Percentiles rank a stretch among this genome's conserved stretches.
phyloP scores from a whole-genome alignment of 2,329 filamentous ascomycete genomes.

The Pseudocercospora macadamiae region DNA sequence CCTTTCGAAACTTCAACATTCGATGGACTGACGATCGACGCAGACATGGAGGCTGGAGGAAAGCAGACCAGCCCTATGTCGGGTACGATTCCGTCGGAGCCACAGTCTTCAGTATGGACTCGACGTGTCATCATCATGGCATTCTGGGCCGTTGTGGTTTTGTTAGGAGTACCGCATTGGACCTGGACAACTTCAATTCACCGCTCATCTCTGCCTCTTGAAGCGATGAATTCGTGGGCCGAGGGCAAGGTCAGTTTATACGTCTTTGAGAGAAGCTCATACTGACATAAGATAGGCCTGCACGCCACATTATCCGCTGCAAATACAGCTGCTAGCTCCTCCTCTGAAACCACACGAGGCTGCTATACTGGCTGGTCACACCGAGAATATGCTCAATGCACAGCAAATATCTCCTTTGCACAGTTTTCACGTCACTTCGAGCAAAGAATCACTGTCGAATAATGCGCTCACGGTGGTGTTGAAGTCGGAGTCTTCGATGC shows the following conservation, averaged over 20 bases:
- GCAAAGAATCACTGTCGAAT: constrained; percentile 37
- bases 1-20: constrained; percentile 8
- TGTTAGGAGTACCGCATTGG: constrained; percentile 90
- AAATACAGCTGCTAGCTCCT: constrained; percentile 75
- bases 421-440: constrained; percentile 66
- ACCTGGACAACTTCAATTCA: constrained; percentile 93
- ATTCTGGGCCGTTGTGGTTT: constrained; percentile 86
- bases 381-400: constrained; percentile 83
- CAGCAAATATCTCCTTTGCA: constrained; percentile 84
- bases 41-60: constrained; percentile 10
- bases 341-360: constrained; percentile 68
- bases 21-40: neutral
- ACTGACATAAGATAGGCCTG: constrained; percentile 65
- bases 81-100: constrained; percentile 33
- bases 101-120: constrained; percentile 74
- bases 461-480: constrained; percentile 71
- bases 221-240: constrained; percentile 88
- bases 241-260: constrained; percentile 74
- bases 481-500: constrained; percentile 60
- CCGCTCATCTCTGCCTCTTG: constrained; percentile 78
- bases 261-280: neutral
- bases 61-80: neutral
- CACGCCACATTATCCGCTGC: constrained; percentile 82
- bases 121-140: constrained; percentile 78
- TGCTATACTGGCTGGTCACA: constrained; percentile 73